A percentile compares a stretch with the other conserved stretches of the same genome.
phyloP scores from a whole-genome alignment of 306 rosid genomes.

The Betula pendula region DNA sequence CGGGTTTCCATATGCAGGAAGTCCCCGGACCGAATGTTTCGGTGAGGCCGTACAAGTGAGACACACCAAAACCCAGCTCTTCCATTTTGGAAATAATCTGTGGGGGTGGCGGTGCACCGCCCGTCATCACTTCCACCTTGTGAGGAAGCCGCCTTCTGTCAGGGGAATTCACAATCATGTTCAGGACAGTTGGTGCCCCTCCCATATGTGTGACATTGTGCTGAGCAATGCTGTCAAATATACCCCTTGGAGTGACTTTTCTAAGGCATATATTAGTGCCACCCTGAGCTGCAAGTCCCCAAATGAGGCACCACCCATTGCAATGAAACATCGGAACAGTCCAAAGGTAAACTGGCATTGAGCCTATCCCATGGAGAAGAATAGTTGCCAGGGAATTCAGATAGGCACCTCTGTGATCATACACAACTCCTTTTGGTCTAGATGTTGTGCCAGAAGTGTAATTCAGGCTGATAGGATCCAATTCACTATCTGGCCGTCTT shows the following conservation, averaged over 20 bases:
- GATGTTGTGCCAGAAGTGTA: constrained; percentile 96
- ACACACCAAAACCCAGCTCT: constrained; percentile 67
- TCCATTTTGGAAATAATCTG: constrained; percentile 71
- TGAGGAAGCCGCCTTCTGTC: constrained; percentile 51
- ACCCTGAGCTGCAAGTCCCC: constrained; percentile 85
- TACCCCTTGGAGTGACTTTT: constrained; percentile 56
- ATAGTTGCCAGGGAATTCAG: constrained; percentile 68
- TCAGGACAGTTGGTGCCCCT: constrained; percentile 80
- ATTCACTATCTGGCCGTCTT: constrained; percentile 62
- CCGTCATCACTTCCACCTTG: constrained; percentile 64
- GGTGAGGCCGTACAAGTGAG: constrained; percentile 80
- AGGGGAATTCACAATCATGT: constrained; percentile 74
- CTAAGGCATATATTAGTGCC: constrained; percentile 71
- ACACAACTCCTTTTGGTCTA: constrained; percentile 87
- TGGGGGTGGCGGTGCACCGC: constrained; percentile 80
- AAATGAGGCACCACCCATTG: constrained; percentile 88
- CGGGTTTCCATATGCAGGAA: constrained; percentile 71
- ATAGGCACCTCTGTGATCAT: constrained; percentile 82
- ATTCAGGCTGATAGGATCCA: constrained; percentile 77
- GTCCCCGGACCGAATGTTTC: constrained; percentile 79
- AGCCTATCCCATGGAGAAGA: constrained; percentile 59
- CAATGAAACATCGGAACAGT: constrained; percentile 85
- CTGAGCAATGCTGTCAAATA: constrained; percentile 51
- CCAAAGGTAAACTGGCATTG: constrained; percentile 82
- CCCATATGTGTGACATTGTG: constrained; percentile 81